These are phyloP conservation scores for Naganishia vaughanmartiniae DNA, from an alignment of 768 basidiomycete species.

Conservation along the genomic window DNA sequence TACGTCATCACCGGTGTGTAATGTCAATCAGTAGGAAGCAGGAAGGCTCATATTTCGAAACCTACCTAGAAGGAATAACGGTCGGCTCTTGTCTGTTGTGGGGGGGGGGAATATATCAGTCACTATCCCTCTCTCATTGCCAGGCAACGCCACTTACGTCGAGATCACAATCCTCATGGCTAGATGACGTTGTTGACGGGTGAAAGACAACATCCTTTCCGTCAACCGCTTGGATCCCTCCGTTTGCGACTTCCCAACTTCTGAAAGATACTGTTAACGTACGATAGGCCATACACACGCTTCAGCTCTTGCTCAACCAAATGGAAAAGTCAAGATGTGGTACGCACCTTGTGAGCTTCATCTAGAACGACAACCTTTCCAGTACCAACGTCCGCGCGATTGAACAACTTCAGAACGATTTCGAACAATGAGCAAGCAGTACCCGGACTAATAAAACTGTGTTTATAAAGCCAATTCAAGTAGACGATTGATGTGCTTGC, in stretches of 20 bases:
- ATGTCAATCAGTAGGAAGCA: too few species aligned
- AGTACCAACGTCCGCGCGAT: constrained; percentile 18
- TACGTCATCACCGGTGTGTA: too few species aligned
- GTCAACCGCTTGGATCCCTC: constrained; percentile 31
- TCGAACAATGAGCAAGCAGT: constrained; percentile 31
- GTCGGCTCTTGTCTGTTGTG: constrained; percentile 32
- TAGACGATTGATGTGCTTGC: background rate
- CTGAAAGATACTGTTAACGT: constrained; percentile 23
- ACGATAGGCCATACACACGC: background rate
- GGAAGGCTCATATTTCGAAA: too few species aligned
- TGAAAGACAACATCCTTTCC: constrained; percentile 26
- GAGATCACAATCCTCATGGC: constrained; percentile 30
- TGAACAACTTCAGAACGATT: constrained; percentile 31
- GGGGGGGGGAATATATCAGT: background rate
- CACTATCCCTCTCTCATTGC: too few species aligned
- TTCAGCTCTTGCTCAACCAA: background rate
- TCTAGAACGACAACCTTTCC: constrained; percentile 30
- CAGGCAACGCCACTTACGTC: constrained; percentile 13
- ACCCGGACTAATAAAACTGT: constrained; percentile 28
- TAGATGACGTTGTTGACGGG: constrained; percentile 29
- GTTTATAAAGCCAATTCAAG: background rate
- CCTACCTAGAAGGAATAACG: constrained; percentile 28
- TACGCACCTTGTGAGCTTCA: constrained; percentile 32
- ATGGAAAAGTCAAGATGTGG: background rate
- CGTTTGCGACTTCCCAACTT: constrained; percentile 21